phyloP scores from a whole-genome alignment of 371 early-diverging fungal genomes.

The Mortierella sp. region DNA sequence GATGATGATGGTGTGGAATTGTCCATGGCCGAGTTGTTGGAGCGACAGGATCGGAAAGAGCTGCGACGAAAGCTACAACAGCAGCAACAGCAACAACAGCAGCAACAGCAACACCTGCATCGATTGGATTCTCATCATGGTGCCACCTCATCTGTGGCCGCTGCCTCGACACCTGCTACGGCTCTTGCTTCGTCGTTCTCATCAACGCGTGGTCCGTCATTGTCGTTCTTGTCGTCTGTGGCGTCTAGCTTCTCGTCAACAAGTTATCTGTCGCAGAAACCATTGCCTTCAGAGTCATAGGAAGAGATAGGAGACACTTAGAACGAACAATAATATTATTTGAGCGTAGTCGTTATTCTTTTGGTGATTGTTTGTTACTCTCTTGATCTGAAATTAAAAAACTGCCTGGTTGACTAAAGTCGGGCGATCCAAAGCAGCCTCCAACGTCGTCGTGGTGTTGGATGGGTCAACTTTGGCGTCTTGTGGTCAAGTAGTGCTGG shows the following conservation, averaged over 20 bases:
- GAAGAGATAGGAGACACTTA: too few species aligned
- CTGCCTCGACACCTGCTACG: neutral
- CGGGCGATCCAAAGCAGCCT: too few species aligned
- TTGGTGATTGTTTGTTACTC: too few species aligned
- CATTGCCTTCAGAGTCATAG: neutral
- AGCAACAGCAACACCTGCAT: neutral
- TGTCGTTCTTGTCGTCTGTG: slow-evolving; percentile 17
- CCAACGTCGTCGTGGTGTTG: too few species aligned
- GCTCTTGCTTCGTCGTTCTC: neutral
- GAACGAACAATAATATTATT: too few species aligned
- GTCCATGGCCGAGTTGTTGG: slow-evolving; percentile 32
- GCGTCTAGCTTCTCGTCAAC: slow-evolving; percentile 15
- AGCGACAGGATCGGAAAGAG: slow-evolving; percentile 14
- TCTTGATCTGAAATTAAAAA: too few species aligned
- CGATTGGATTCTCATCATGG: neutral
- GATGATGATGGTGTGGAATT: slow-evolving; percentile 24
- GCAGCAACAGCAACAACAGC: slow-evolving; percentile 2
- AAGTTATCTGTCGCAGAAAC: slow-evolving; percentile 11
- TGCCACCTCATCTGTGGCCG: neutral
- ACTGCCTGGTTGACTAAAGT: too few species aligned
- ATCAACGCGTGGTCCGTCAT: neutral
- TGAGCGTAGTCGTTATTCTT: too few species aligned
- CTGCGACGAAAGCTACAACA: slow-evolving; percentile 6
- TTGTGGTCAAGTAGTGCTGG: too few species aligned
- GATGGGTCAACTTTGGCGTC: too few species aligned